These are phyloP conservation scores for Saksenaea oblongispora DNA, from an alignment of 371 early-diverging fungal species.

Conservation along the genomic window DNA sequence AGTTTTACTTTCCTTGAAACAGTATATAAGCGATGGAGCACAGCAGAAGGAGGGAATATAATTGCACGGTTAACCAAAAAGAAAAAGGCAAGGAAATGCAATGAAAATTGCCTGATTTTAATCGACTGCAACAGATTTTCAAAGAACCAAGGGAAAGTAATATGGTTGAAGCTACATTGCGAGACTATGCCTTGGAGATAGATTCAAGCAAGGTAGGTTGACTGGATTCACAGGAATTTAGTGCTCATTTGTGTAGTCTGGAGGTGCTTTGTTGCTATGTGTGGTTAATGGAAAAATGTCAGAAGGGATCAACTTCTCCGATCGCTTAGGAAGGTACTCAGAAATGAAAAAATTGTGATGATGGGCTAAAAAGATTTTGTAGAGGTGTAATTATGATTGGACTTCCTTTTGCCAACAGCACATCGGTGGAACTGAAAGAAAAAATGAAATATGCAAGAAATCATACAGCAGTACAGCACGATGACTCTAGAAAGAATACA, in stretches of 20 bases:
- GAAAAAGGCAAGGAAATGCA: constrained; percentile 56
- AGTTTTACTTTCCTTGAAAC: constrained; percentile 86
- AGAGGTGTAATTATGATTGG: constrained; percentile 89
- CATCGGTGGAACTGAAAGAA: constrained; percentile 74
- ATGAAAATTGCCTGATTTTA: background rate
- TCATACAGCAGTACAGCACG: constrained; percentile 17
- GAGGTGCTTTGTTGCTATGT: constrained; percentile 86
- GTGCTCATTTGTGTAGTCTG: background rate
- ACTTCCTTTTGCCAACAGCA: constrained; percentile 82
- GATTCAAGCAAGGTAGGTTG: constrained; percentile 22
- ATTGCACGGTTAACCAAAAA: constrained; percentile 49
- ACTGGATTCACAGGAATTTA: background rate
- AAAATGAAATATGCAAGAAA: constrained; percentile 69
- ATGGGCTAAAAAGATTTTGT: background rate
- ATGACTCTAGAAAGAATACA: background rate
- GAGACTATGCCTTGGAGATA: constrained; percentile 60
- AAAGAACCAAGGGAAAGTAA: constrained; percentile 67
- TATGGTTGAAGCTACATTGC: constrained; percentile 60
- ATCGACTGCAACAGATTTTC: constrained; percentile 47
- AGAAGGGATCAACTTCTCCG: constrained; percentile 98
- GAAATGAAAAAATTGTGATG: background rate
- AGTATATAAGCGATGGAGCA: constrained; percentile 60
- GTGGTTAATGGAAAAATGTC: constrained; percentile 98
- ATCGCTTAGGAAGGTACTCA: constrained; percentile 75
- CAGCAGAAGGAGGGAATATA: constrained; percentile 30